Conservation (phyloP, 441 rosid genomes). For the Populus hybrid region DNA sequence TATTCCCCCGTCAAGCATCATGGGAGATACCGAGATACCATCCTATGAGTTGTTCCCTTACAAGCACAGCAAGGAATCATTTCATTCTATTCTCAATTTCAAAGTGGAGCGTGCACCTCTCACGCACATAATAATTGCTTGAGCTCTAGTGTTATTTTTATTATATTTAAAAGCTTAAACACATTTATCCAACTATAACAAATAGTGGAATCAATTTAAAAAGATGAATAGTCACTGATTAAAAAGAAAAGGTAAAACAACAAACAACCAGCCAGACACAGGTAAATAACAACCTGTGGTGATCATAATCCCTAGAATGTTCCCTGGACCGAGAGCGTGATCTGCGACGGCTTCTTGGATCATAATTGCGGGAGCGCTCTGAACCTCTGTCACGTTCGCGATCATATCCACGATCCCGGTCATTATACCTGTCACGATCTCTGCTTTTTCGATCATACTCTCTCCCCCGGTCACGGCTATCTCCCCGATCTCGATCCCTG, state of each 20-base stretch:
- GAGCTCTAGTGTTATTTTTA: not conserved
- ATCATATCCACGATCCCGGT: slow-evolving; percentile 61
- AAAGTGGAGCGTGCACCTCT: not conserved
- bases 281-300: slow-evolving; percentile 58
- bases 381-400: slow-evolving; percentile 65
- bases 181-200: not conserved
- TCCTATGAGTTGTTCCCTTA: not conserved
- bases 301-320: slow-evolving; percentile 78
- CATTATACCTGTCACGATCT: slow-evolving; percentile 80
- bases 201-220: not conserved
- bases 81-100: not conserved
- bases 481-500: slow-evolving; percentile 63
- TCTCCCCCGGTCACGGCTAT: slow-evolving; percentile 69
- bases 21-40: not conserved
- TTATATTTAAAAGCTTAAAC: not conserved
- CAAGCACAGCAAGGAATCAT: not conserved
- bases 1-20: not conserved
- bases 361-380: slow-evolving; percentile 70
- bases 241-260: not conserved
- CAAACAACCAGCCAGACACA: not conserved
- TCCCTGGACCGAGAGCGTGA: slow-evolving; percentile 88
- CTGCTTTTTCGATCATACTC: slow-evolving; percentile 82
- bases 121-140: not conserved
- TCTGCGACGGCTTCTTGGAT: slow-evolving; percentile 75
- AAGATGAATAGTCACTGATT: not conserved